These are phyloP conservation scores for Lathyrus tuberosus DNA, from an alignment of 306 rosid genomes.

Conservation along the genomic window DNA sequence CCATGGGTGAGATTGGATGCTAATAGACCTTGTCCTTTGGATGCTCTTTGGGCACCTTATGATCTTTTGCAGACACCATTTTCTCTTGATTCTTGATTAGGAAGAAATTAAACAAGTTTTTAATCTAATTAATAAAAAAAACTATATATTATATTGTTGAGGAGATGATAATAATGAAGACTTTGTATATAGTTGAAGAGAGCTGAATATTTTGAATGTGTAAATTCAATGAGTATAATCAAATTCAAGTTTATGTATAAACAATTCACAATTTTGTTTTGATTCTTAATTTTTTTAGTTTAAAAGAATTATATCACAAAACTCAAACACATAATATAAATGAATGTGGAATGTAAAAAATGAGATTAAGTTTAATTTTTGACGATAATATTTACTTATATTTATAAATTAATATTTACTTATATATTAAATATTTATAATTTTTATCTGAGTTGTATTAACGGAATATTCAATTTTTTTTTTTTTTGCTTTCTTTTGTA, in stretches of 20 bases:
- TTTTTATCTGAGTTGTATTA: background rate
- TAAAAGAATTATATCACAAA: no score
- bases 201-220: slow-evolving; percentile 36
- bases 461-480: background rate
- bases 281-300: no score
- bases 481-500: background rate
- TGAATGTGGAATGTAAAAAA: no score
- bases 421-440: background rate
- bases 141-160: background rate
- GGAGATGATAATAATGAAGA: slow-evolving; percentile 31
- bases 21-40: slow-evolving; percentile 84
- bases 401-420: no score
- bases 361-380: no score
- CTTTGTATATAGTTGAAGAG: slow-evolving; percentile 47
- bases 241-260: slow-evolving; percentile 1
- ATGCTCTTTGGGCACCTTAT: slow-evolving; percentile 94
- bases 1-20: slow-evolving; percentile 94
- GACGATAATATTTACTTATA: no score
- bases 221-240: background rate
- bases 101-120: background rate
- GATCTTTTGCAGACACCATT: slow-evolving; percentile 82
- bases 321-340: no score
- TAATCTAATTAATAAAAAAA: slow-evolving; percentile 7
- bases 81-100: slow-evolving; percentile 65
- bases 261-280: background rate